phyloP scores from a whole-genome alignment of 2,329 filamentous ascomycete genomes.

The Paraconiothyrium brasiliense region DNA sequence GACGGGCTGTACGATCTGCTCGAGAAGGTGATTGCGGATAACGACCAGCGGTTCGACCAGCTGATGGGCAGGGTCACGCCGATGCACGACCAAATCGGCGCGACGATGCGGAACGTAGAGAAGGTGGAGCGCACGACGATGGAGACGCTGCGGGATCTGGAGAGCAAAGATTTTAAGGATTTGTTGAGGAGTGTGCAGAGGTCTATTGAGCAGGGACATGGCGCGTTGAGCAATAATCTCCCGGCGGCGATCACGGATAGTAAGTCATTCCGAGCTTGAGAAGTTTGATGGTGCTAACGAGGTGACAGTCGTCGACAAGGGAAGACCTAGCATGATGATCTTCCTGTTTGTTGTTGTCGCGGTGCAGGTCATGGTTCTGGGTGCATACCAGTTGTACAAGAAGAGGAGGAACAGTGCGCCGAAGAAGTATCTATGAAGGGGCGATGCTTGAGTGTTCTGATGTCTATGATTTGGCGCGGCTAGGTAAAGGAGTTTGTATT shows the following conservation, averaged over 20 bases:
- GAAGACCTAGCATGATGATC: slow-evolving; percentile 66
- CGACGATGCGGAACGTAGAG: slow-evolving; percentile 60
- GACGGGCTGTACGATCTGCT: slow-evolving; percentile 69
- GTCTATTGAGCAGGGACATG: slow-evolving; percentile 63
- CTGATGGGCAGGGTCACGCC: slow-evolving; percentile 47
- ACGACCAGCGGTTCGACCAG: slow-evolving; percentile 68
- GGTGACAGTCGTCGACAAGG: slow-evolving; percentile 59
- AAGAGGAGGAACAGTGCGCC: slow-evolving; percentile 75
- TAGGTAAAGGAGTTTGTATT: slow-evolving; percentile 6
- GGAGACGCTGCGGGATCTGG: slow-evolving; percentile 63
- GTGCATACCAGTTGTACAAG: slow-evolving; percentile 81
- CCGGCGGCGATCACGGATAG: slow-evolving; percentile 60
- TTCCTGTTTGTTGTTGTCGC: slow-evolving; percentile 77
- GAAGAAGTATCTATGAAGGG: slow-evolving; percentile 84
- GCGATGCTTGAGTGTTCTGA: neutral
- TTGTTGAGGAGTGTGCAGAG: slow-evolving; percentile 64
- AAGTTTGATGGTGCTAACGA: slow-evolving; percentile 26
- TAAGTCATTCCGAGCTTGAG: slow-evolving; percentile 46
- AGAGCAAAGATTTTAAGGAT: slow-evolving; percentile 66
- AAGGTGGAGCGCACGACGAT: slow-evolving; percentile 63
- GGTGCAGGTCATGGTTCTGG: slow-evolving; percentile 76
- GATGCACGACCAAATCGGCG: slow-evolving; percentile 42
- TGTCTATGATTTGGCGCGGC: slow-evolving; percentile 1
- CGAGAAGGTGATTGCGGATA: slow-evolving; percentile 59
- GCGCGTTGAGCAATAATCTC: slow-evolving; percentile 61